phyloP scores from a whole-genome alignment of 2,329 filamentous ascomycete species.

The Sarocladium brachiariae region DNA sequence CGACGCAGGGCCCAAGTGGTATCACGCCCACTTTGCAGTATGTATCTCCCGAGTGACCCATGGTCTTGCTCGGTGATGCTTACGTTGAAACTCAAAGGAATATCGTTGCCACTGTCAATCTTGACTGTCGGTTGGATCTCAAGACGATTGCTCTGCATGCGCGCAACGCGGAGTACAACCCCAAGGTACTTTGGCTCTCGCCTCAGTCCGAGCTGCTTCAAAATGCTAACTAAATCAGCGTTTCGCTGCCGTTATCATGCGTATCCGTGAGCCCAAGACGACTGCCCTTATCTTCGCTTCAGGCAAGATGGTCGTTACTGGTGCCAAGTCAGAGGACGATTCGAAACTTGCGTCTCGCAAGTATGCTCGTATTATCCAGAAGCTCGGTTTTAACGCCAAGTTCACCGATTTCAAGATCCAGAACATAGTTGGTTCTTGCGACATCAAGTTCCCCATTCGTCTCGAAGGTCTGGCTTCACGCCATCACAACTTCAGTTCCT shows the following conservation, averaged over 20 bases:
- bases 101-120: slow-evolving; percentile 97
- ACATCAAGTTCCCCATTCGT: slow-evolving; percentile 99
- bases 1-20: slow-evolving; percentile 75
- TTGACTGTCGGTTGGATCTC: slow-evolving; percentile 93
- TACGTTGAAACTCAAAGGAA: slow-evolving; percentile 63
- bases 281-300: slow-evolving; percentile 96
- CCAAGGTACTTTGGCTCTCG: slow-evolving; percentile 63
- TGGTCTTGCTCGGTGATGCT: slow-evolving; percentile 39
- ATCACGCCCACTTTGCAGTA: slow-evolving; percentile 94
- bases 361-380: slow-evolving; percentile 98
- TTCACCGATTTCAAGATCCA: slow-evolving; percentile 99
- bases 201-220: slow-evolving; percentile 10
- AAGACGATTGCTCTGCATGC: slow-evolving; percentile 99
- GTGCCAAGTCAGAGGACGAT: slow-evolving; percentile 96
- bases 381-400: slow-evolving; percentile 98
- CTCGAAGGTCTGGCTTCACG: slow-evolving; percentile 91
- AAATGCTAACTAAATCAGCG: slow-evolving; percentile 51
- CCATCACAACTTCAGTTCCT: slow-evolving; percentile 99
- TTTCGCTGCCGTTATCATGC: slow-evolving; percentile 99
- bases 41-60: slow-evolving; percentile 51
- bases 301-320: slow-evolving; percentile 99
- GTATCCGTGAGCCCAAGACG: slow-evolving; percentile 97
- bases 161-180: slow-evolving; percentile 97
- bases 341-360: slow-evolving; percentile 95
- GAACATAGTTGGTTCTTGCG: slow-evolving; percentile 97